Evolutionary conservation across 2,329 filamentous ascomycete species (phyloP), one percentile per base, ranked within the genome.

Genomic region (Nemania sp.): DNA sequence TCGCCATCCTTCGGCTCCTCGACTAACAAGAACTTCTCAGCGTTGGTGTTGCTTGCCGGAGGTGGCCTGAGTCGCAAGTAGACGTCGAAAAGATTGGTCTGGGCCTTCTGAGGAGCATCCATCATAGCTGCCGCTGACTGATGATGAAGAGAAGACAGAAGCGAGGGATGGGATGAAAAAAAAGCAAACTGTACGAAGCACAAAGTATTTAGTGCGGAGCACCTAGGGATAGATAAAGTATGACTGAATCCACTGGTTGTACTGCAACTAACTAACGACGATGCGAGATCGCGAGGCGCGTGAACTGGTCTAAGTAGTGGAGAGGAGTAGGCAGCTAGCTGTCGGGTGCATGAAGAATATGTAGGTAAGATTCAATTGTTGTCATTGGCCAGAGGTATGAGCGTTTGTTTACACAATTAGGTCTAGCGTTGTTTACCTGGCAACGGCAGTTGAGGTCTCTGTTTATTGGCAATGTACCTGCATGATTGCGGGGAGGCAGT

Each of bases 51-150:
- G 47, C 77, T 75, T 70, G 80, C 71, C 58, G 79, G 79, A 3
- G 88, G 83, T n/a, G 90, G 90, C 15, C 90, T 88, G 50, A 98
- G 80, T 50, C 94, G 90, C 42, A 98, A 83, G 73, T 91, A 97
- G 59, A 98, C 94, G 77, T 97, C 89, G 74, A 98, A 98, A 39
- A 97, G 85, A 63, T 84, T 86, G 13, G 78, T 71, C 55, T 81
- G 73, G 3, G 78, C 71, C 70, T 81, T 84, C 59, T 76, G 71
- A 57, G 74, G 59, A 67, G 73, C 66, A 60, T 80, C 78, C 79
- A 80, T 81, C 39, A 53, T 65, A n/a, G 59, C 35, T 48, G 32
- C 32, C 18, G 47, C 42, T 60, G 50, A 42, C 34, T 48, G 25
- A 29, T 29, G 25, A 29, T 29, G 25, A 29, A 32, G n/a, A n/a